These are phyloP conservation scores for Galerina sulciceps DNA, from an alignment of 768 basidiomycete genomes.

Conservation along the genomic window DNA sequence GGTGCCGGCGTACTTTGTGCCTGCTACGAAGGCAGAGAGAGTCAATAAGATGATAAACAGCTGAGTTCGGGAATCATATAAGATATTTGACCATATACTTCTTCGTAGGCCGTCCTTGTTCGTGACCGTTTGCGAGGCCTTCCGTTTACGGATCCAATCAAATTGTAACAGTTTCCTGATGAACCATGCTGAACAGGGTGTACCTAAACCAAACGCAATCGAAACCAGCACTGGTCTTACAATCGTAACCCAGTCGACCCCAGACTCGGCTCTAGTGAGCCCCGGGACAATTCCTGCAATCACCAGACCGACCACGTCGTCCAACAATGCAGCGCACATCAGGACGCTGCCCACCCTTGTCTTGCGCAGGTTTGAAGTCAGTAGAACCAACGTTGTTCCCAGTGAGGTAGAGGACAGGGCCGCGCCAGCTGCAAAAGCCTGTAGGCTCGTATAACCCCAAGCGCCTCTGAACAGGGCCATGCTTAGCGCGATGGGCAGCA, in stretches of 20 bases:
- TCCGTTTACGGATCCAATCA: not conserved
- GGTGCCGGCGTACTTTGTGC: conserved; percentile 55
- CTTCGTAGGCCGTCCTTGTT: not conserved
- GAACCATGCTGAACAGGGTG: conserved; percentile 33
- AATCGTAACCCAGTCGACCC: conserved; percentile 37
- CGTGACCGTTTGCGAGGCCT: not conserved
- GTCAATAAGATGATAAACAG: conserved; percentile 41
- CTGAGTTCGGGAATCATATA: conserved; percentile 22
- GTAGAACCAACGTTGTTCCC: conserved; percentile 67
- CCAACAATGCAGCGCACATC: conserved; percentile 64
- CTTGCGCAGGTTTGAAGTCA: conserved; percentile 49
- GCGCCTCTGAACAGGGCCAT: conserved; percentile 51
- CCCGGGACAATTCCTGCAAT: conserved; percentile 57
- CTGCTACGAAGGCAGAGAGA: conserved; percentile 50
- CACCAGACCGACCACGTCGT: conserved; percentile 67
- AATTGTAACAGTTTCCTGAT: not conserved
- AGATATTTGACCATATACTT: not conserved
- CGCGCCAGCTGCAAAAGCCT: conserved; percentile 65
- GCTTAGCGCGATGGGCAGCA: conserved; percentile 53
- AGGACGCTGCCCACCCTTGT: conserved; percentile 62
- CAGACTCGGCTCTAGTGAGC: conserved; percentile 29
- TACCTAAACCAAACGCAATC: conserved; percentile 48
- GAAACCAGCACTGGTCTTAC: conserved; percentile 61
- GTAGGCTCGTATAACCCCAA: conserved; percentile 43
- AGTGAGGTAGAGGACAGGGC: conserved; percentile 67